phyloP scores from a whole-genome alignment of 768 basidiomycete species.

The Pisolithus microcarpus region DNA sequence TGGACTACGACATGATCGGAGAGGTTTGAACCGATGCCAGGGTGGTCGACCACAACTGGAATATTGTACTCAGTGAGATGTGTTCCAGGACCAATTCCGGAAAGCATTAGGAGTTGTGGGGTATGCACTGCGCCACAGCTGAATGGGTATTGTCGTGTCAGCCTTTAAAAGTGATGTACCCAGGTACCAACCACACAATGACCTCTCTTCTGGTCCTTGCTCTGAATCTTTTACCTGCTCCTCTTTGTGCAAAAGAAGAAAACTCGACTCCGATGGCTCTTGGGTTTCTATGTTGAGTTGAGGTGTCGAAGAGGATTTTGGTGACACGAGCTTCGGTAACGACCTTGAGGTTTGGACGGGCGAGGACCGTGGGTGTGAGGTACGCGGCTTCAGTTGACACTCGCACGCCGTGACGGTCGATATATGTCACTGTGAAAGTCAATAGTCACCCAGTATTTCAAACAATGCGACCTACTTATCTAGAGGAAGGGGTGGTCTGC shows the following conservation, averaged over 20 bases:
- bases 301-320: slow-evolving; percentile 46
- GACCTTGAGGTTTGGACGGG: slow-evolving; percentile 59
- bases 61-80: slow-evolving; percentile 50
- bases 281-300: slow-evolving; percentile 22
- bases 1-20: slow-evolving; percentile 59
- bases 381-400: slow-evolving; percentile 64
- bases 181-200: slow-evolving; percentile 45
- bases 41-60: slow-evolving; percentile 51
- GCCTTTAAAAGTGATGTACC: not conserved
- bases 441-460: not conserved
- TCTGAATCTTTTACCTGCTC: slow-evolving; percentile 33
- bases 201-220: slow-evolving; percentile 52
- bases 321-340: slow-evolving; percentile 51
- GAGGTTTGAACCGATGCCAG: slow-evolving; percentile 69
- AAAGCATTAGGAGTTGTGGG: slow-evolving; percentile 64
- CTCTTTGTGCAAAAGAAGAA: slow-evolving; percentile 24
- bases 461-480: slow-evolving; percentile 33
- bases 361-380: slow-evolving; percentile 55
- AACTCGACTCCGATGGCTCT: slow-evolving; percentile 62
- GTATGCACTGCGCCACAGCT: slow-evolving; percentile 61
- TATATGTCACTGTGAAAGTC: slow-evolving; percentile 52
- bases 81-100: slow-evolving; percentile 65
- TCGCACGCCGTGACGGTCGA: slow-evolving; percentile 44
- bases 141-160: not conserved
- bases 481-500: slow-evolving; percentile 9